phyloP scores from a whole-genome alignment of 768 basidiomycete genomes.

The Boletellus ananas region DNA sequence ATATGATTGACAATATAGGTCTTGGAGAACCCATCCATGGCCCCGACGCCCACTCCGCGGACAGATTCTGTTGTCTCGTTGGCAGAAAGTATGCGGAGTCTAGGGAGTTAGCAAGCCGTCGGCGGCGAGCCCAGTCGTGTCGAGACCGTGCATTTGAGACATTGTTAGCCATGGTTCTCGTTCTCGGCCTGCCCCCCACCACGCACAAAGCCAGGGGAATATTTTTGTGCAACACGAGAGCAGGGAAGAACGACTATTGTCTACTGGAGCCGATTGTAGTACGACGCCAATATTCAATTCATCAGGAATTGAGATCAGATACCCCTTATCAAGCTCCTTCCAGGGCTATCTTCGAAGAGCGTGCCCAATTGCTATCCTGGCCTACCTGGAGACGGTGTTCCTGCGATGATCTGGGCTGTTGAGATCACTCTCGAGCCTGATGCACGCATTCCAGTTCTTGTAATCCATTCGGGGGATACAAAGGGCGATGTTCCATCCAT shows the following conservation, averaged over 20 bases:
- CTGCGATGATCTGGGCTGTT: too few species aligned
- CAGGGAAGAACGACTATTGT: background rate
- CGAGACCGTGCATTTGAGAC: background rate
- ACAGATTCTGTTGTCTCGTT: conserved; percentile 10
- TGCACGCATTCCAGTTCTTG: too few species aligned
- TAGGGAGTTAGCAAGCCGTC: conserved; percentile 14
- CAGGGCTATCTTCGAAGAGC: too few species aligned
- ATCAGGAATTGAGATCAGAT: background rate
- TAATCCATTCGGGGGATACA: too few species aligned
- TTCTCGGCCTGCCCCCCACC: background rate
- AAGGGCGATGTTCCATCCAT: too few species aligned
- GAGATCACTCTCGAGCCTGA: too few species aligned
- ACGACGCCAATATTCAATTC: background rate
- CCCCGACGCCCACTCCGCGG: background rate
- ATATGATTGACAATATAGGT: conserved; percentile 3
- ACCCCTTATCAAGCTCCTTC: too few species aligned
- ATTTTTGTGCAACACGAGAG: too few species aligned
- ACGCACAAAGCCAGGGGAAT: background rate
- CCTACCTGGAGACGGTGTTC: background rate
- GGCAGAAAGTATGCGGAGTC: conserved; percentile 17
- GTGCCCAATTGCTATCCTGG: background rate
- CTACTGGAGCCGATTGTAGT: background rate
- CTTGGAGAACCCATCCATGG: conserved; percentile 5
- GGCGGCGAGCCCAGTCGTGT: background rate
- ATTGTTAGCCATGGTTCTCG: background rate